Conservation (phyloP, 139 green algal genomes). For the Bryopsis sp. region DNA sequence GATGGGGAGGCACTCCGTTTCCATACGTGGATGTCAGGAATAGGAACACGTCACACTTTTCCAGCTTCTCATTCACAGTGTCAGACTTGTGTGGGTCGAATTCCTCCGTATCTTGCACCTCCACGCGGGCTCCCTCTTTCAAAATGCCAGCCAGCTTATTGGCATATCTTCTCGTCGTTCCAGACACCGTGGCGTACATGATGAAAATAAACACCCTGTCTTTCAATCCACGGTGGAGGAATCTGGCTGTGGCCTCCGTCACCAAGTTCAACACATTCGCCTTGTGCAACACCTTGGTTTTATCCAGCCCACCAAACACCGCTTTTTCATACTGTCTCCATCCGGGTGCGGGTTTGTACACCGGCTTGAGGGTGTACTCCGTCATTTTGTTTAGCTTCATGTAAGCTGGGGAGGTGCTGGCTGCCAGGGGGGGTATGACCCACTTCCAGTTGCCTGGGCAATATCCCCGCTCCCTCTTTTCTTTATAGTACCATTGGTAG, state of each 20-base stretch:
- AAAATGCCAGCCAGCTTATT: not conserved
- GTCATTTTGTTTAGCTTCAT: slow-evolving; percentile 40
- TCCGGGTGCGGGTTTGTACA: not conserved
- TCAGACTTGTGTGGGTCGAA: not conserved
- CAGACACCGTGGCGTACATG: slow-evolving; percentile 20
- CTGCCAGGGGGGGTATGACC: slow-evolving; percentile 34
- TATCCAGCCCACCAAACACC: not conserved
- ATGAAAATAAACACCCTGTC: not conserved
- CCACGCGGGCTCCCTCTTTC: not conserved
- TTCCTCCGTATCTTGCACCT: slow-evolving; percentile 2
- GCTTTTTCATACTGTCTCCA: not conserved
- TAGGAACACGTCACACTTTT: not conserved
- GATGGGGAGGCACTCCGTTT: not conserved
- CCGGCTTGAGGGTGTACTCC: slow-evolving; percentile 43
- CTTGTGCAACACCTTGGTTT: not conserved
- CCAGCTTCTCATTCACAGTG: no score
- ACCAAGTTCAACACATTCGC: slow-evolving; percentile 4
- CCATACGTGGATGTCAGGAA: slow-evolving; percentile 20
- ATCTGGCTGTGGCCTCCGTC: not conserved
- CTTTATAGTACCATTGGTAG: slow-evolving; percentile 32
- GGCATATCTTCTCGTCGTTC: slow-evolving; percentile 19
- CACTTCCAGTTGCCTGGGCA: slow-evolving; percentile 44
- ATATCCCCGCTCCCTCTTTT: slow-evolving; percentile 32
- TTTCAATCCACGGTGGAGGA: not conserved
- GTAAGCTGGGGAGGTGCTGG: slow-evolving; percentile 32